Conservation (phyloP, 805 yeast genomes). For the Candida berthetii region DNA sequence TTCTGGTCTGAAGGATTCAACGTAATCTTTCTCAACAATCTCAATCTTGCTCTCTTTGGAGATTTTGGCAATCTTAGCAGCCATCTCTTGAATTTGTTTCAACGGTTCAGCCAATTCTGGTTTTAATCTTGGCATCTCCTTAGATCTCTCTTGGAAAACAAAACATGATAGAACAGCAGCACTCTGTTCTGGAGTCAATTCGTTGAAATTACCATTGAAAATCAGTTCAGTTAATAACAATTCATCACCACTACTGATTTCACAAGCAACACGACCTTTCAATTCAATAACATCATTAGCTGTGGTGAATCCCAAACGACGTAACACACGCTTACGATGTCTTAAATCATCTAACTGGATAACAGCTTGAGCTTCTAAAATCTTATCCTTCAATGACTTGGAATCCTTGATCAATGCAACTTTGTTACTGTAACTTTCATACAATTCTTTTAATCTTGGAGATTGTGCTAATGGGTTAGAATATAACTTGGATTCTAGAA, state of each 20-base stretch:
- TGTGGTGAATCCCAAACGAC: slow-evolving; percentile 87
- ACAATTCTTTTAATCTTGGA: slow-evolving; percentile 54
- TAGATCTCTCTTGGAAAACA: slow-evolving; percentile 94
- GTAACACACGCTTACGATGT: slow-evolving; percentile 85
- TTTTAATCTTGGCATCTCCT: slow-evolving; percentile 77
- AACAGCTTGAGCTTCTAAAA: slow-evolving; percentile 81
- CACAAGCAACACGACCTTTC: slow-evolving; percentile 97
- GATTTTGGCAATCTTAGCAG: slow-evolving; percentile 82
- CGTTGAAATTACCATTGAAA: slow-evolving; percentile 93
- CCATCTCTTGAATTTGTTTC: slow-evolving; percentile 85
- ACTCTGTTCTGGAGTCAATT: slow-evolving; percentile 80
- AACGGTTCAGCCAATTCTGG: slow-evolving; percentile 93
- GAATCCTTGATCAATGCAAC: slow-evolving; percentile 55
- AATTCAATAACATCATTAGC: slow-evolving; percentile 86
- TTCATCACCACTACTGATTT: slow-evolving; percentile 86
- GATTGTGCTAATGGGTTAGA: slow-evolving; percentile 65
- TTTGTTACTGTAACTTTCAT: slow-evolving; percentile 59
- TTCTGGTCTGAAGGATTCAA: slow-evolving; percentile 87
- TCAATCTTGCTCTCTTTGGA: slow-evolving; percentile 88
- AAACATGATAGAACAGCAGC: slow-evolving; percentile 91
- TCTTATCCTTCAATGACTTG: slow-evolving; percentile 53
- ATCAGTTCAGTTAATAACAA: slow-evolving; percentile 82
- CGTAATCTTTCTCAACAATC: slow-evolving; percentile 84
- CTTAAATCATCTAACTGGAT: slow-evolving; percentile 92
- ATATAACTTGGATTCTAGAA: slow-evolving; percentile 66